Evolutionary conservation across 2,329 filamentous ascomycete genomes (phyloP), one percentile per base, ranked within the genome.

Genomic region (Lojkania enalia): DNA sequence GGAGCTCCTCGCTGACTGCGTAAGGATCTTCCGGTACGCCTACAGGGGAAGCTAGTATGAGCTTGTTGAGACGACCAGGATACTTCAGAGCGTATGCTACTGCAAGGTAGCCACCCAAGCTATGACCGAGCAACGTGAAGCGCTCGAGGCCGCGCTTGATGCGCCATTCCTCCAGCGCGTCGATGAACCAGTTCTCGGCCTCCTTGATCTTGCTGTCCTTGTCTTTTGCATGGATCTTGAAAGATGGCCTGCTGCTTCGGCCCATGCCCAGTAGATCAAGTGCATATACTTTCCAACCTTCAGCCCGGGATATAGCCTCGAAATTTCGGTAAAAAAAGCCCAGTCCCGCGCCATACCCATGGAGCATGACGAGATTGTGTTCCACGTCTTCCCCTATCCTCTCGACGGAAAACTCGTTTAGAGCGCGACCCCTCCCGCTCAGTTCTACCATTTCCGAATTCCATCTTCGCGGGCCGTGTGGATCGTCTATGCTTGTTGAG

Each of bases 261-360:
- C 92, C 92, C 88, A 96, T 96, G 46, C 92, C 92, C 13, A 96
- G 78, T 79, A 97, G 83, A 63, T 99, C 92, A n/a, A 99, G 76
- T 1, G 92, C 90, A 66, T 94, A 97, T 14, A 99, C 74, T 61
- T 89, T 91, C 84, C 94, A 95, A 20, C 91, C 90, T 20, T 80
- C 77, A 1, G 84, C 74, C 14, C 91, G 84, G 35, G 86, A 91
- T 23, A 99, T 74, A 4, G 86, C 84, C 70, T 99, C 94, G 49
- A 95, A 96, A 67, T 99, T 99, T 73, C 94, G 92, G 78, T 96
- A 99, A 77, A 95, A 99, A 73, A 99, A 97, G 16, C 92, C 94
- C 0, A 99, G 79, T 0, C 94, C 94, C 2, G 94, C 94, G 35
- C 94, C 94, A 69, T 99, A 99, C 49, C 94, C 94, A 66, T 99